Base-by-base conservation (phyloP, 768 basidiomycete species). In the Gelatoporia subvermispora region DNA sequence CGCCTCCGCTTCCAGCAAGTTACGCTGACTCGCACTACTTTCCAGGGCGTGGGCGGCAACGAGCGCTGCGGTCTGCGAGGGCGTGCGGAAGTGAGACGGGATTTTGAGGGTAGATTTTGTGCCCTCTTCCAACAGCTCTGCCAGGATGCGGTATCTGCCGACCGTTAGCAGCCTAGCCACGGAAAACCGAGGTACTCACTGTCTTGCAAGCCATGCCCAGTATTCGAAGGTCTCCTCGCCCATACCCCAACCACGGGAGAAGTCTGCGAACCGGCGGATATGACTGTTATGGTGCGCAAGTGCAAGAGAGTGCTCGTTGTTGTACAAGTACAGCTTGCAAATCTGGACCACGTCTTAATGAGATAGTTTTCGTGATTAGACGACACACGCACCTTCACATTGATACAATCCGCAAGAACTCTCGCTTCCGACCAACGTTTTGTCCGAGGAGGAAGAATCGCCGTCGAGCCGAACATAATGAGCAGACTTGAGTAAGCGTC, bases 351-450 rank as follows among this genome's bases (percentile, higher is more conserved):
- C 16, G 41, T 25, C 13, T 25, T 15, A n/a, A 37, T 39, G 16
- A 20, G 24, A 7, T 23, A 36, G 3, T 3, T 2, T 10, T 28
- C 9, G 17, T 10, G 13, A 16, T 15, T 16, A 23, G 17, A 37
- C 7, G 9, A 13, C 13, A 51, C 8, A 51, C 68, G 48, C 52
- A 90, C 93, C 73, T 96, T 94, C 62, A 96, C 73, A 50, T 85
- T 89, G 52, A 97, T 84, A 55, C 91, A 89, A 62, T 99, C 96
- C 0, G 91, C 93, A 2, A 98, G 76, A 2, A 98, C 96, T 65
- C 94, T 96, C 3, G 95, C 95, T 65, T 99, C 96, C 15, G 94
- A 93, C 95, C 95, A 98, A 24, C 95, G 78, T 63, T 98, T 99
- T 1, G 93, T 97, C 8, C 95, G 80, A 4, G 93, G 93, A 1